These are phyloP conservation scores for Fusarium tuaranense DNA, from an alignment of 2,329 filamentous ascomycete species.

Conservation along the genomic window DNA sequence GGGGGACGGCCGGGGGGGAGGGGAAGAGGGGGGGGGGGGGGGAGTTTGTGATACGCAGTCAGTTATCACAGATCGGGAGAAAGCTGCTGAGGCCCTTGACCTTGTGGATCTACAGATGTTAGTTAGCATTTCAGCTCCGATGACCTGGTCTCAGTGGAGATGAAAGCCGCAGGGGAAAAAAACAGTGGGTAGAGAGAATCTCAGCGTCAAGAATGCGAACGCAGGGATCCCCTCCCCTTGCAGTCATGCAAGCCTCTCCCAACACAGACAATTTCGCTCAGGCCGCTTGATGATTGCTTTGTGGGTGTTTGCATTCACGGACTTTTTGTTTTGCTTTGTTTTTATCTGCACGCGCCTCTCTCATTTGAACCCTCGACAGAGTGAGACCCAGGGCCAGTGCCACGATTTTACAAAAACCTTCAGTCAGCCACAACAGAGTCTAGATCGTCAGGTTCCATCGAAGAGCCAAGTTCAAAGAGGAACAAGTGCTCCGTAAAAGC, in stretches of 20 bases:
- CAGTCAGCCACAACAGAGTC: slow-evolving; percentile 5
- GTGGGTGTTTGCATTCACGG: background rate
- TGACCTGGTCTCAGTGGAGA: background rate
- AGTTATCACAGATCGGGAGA: background rate
- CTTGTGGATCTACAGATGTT: background rate
- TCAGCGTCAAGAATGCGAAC: background rate
- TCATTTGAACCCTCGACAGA: background rate
- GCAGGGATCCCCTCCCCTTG: background rate
- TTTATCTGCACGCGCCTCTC: background rate
- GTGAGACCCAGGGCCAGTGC: background rate
- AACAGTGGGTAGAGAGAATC: background rate
- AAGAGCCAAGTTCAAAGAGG: background rate
- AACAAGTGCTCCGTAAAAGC: background rate
- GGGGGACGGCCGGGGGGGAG: too few relatives aligned
- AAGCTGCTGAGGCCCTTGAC: background rate
- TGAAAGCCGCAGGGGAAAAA: background rate
- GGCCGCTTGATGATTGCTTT: background rate
- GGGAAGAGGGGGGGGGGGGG: too few relatives aligned
- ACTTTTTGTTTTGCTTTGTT: slow-evolving; percentile 10
- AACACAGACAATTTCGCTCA: background rate
- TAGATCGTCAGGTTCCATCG: background rate
- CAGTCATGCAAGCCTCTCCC: background rate
- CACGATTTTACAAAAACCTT: background rate
- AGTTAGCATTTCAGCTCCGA: background rate
- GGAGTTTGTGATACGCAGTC: background rate